Evolutionary conservation across 495 filamentous ascomycete genomes (phyloP).

Genomic region (Aspergillus conjunctus): DNA sequence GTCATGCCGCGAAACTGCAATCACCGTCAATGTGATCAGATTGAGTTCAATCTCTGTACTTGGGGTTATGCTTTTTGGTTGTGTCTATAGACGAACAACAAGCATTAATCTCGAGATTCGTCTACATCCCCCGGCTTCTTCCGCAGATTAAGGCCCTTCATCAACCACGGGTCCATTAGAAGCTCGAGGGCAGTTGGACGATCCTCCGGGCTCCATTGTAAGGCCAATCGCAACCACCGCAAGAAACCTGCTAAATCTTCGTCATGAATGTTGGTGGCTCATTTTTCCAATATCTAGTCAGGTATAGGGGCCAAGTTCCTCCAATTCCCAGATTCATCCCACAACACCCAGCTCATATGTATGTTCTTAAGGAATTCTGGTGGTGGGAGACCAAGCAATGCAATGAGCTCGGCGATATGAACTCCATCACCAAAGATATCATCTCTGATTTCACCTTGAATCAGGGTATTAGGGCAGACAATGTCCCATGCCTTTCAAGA

Average conservation of each 20-base stretch:
- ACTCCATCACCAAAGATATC: conserved; percentile 25
- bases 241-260: conserved; percentile 40
- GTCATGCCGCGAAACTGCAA: no score
- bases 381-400: conserved; percentile 44
- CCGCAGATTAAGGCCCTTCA: conserved; percentile 17
- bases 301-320: conserved; percentile 24
- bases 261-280: conserved; percentile 23
- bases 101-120: no score
- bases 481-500: conserved; percentile 24
- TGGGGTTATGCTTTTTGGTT: no score
- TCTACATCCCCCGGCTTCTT: background rate
- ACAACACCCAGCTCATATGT: background rate
- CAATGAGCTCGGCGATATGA: conserved; percentile 44
- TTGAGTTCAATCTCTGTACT: no score
- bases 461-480: conserved; percentile 12
- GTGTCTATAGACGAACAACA: no score
- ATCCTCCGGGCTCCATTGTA: conserved; percentile 48
- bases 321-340: conserved; percentile 23
- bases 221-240: conserved; percentile 37
- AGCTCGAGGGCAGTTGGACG: conserved; percentile 42
- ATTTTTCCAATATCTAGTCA: conserved; percentile 21
- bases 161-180: conserved; percentile 44
- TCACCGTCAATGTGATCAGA: no score
- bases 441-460: conserved; percentile 17
- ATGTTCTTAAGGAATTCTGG: conserved; percentile 28